Base-by-base conservation (phyloP, 768 basidiomycete species). In the Cystofilobasidium ferigula region DNA sequence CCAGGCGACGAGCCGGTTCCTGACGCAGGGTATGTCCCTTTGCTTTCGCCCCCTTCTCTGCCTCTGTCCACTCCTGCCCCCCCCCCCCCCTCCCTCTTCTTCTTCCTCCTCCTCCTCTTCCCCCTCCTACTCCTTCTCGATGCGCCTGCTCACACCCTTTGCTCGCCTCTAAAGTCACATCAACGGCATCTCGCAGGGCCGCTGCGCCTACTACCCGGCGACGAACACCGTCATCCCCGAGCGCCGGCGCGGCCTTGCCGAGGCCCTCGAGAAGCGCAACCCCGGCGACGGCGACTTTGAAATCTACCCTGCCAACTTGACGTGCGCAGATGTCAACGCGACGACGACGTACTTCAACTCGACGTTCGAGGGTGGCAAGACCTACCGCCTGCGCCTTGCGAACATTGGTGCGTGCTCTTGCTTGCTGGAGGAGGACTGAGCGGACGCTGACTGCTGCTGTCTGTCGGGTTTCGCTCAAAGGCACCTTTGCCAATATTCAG, bases 1-100 rank as follows among this genome's bases (percentile, higher is more conserved):
- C 54, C 65, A 1, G 67, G 67, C 28, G 67, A 69, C 62, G 67
- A 69, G 51, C 67, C 67, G 7, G 54, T 57, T 16, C 62, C 62
- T 26, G 67, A 69, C 22, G 64, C 28, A 14, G 56, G 56, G 54
- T 57, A 24, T 7, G 54, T 30, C 6, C 28, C 35, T 32, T 16
- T 36, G 14, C 26, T 24, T n/a, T 18, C 24, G 10, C n/a, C 10
- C 51, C 30, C 51, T 9, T 53, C 51, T 53, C 10, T 24, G 12
- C 9, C 9, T 53, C 24, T n/a, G 30, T 9, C 30, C 12, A 53
- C 9, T 10, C 51, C 10, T 53, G 43, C n/a, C 30, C 28, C 30
- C 34, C 40, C 24, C 26, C 35, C 36, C n/a, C n/a, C n/a, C n/a
- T n/a, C n/a, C n/a, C n/a, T n/a, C n/a, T n/a, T n/a, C n/a, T n/a